Percentiles rank a stretch among this genome's conserved stretches.
Evolutionary conservation across 768 basidiomycete genomes (phyloP).

Genomic region (Pleurotus tuoliensis): DNA sequence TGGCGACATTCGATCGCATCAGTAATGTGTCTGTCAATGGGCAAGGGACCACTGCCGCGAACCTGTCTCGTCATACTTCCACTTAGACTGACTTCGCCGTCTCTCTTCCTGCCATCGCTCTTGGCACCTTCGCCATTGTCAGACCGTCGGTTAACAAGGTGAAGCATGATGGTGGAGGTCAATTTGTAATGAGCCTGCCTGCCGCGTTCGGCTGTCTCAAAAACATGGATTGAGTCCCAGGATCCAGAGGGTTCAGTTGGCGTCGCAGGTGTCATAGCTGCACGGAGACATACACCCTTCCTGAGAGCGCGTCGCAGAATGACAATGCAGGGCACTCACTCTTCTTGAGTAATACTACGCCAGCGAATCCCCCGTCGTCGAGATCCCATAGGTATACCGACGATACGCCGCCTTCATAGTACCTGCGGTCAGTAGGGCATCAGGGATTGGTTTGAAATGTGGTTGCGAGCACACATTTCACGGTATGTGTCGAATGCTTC

Average conservation of each 20-base stretch:
- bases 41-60: conserved; percentile 19
- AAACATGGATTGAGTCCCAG: conserved; percentile 99
- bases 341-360: conserved; percentile 95
- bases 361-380: conserved; percentile 94
- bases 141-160: conserved; percentile 60
- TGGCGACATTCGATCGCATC: conserved; percentile 2
- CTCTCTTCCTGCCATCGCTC: conserved; percentile 41
- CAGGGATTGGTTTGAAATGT: not conserved
- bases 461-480: conserved; percentile 62
- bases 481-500: conserved; percentile 97
- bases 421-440: conserved; percentile 43
- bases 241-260: conserved; percentile 71
- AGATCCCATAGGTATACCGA: conserved; percentile 98
- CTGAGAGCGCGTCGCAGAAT: not conserved
- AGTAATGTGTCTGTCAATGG: not conserved
- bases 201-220: conserved; percentile 89
- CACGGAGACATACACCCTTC: conserved; percentile 1
- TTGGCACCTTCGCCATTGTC: conserved; percentile 27
- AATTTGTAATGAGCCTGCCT: conserved; percentile 95
- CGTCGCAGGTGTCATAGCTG: conserved; percentile 58
- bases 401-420: conserved; percentile 97
- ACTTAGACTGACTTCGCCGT: conserved; percentile 80
- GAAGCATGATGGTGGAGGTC: conserved; percentile 96
- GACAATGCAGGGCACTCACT: conserved; percentile 40
- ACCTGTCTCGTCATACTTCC: conserved; percentile 99